Evolutionary conservation across 192 early-diverging fungal species (phyloP), one percentile per base, ranked within the genome.

Genomic region (Chytriomyces confervae): DNA sequence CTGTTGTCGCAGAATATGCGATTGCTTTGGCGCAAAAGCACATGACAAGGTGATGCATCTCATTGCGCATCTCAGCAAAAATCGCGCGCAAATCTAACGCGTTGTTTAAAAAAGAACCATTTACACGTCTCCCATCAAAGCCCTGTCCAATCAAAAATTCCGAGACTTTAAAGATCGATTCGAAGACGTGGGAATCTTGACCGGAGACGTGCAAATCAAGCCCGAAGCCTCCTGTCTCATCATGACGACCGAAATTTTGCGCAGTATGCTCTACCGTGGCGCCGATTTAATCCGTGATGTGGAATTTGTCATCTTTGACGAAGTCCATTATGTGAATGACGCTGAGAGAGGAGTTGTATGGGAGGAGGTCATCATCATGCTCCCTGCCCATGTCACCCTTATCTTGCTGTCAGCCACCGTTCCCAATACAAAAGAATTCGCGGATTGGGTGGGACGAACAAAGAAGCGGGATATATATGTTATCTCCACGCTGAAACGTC

Each of bases 331-430:
- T 82, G 89, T 99, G 43, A 98, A 98, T 78, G 96, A 99, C 81
- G 71, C 91, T 8, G 97, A 95, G 88, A 84, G 93, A 76, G 97
- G 97, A 66, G 96, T 99, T 0, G 97, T 99, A 3, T 99, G 97
- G 97, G 97, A 99, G 84, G 97, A 99, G 83, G 96, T 98, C 43
- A 99, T 99, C 72, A 98, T 98, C 77, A 97, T 99, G 96, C 85
- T 99, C 10, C 97, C 97, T 4, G 89, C 92, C 0, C 96, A 99
- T 84, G 92, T 99, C 3, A 96, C 86, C 13, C 84, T 99, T n/a
- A 96, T 99, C 73, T 82, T 99, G 60, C 84, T 99, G 46, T 97
- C 96, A 13, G 97, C 97, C 0, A 99, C 97, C 11, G 95, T 99
- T 5, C 96, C 97, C 47, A 99, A 99, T 82, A 96, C 96, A 4